These are phyloP conservation scores for Penicillium occitanis DNA, from an alignment of 2,329 filamentous ascomycete genomes.

Conservation along the genomic window DNA sequence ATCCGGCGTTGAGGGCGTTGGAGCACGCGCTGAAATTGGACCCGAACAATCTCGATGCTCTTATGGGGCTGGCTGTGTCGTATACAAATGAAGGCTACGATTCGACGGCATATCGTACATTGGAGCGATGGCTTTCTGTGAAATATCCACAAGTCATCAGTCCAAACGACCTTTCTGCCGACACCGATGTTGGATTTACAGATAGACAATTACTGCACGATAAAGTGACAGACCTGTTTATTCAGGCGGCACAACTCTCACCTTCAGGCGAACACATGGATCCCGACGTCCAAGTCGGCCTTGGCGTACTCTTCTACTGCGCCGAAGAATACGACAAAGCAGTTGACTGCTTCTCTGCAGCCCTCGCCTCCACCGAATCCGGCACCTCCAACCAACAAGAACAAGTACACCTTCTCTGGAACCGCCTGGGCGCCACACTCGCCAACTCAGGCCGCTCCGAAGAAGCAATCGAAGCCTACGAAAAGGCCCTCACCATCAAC, in stretches of 20 bases:
- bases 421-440: constrained; percentile 90
- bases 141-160: constrained; percentile 85
- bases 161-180: constrained; percentile 68
- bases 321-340: constrained; percentile 98
- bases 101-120: constrained; percentile 89
- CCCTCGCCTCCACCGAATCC: constrained; percentile 79
- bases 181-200: constrained; percentile 87
- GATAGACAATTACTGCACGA: constrained; percentile 87
- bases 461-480: constrained; percentile 95
- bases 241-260: constrained; percentile 85
- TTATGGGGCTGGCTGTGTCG: constrained; percentile 94
- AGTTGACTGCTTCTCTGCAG: constrained; percentile 94
- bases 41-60: constrained; percentile 77
- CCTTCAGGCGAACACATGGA: constrained; percentile 95
- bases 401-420: constrained; percentile 94
- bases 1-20: constrained; percentile 87
- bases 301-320: constrained; percentile 96
- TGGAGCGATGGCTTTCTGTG: constrained; percentile 94
- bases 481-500: constrained; percentile 82
- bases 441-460: constrained; percentile 92
- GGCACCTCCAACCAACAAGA: constrained; percentile 80
- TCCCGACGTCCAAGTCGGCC: constrained; percentile 93
- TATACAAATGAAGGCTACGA: constrained; percentile 99
- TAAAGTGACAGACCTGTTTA: constrained; percentile 86
- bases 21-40: constrained; percentile 89